These are phyloP conservation scores for Meyerozyma athensensis DNA, from an alignment of 1,139 yeast species.

Conservation along the genomic window DNA sequence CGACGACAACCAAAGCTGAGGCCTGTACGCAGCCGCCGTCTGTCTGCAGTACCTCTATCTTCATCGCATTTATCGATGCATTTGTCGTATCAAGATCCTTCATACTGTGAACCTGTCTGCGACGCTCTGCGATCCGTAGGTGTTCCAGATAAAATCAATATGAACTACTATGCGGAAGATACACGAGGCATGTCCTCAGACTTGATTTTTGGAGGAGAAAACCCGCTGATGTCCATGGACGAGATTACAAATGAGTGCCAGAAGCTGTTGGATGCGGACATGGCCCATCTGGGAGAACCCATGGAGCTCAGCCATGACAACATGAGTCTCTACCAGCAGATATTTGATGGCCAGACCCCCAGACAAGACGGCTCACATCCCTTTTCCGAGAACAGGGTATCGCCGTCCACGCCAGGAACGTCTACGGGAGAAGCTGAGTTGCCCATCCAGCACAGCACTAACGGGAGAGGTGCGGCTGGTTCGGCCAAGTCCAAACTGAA, in stretches of 20 bases:
- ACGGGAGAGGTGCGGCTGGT: neutral
- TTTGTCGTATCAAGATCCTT: no score
- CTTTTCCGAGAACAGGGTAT: neutral
- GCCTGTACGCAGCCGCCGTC: neutral
- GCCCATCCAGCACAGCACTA: neutral
- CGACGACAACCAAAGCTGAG: neutral
- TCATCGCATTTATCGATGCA: no score
- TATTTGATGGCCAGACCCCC: constrained; percentile 5
- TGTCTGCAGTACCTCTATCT: no score
- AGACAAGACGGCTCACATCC: constrained; percentile 6
- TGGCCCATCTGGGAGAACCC: neutral
- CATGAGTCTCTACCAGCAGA: constrained; percentile 6
- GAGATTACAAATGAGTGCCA: neutral
- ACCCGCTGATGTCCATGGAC: no score
- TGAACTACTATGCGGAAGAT: no score
- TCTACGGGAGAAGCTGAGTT: neutral
- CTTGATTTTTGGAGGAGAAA: no score
- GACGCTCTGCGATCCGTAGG: no score
- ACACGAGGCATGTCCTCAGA: no score
- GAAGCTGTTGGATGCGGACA: neutral
- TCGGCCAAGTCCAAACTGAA: constrained; percentile 20
- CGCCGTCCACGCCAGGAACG: neutral
- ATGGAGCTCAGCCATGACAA: constrained; percentile 8
- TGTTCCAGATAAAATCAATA: no score
- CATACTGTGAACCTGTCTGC: no score